Conservation (phyloP, 2,329 filamentous ascomycete species). For the Fusarium irregulare region DNA sequence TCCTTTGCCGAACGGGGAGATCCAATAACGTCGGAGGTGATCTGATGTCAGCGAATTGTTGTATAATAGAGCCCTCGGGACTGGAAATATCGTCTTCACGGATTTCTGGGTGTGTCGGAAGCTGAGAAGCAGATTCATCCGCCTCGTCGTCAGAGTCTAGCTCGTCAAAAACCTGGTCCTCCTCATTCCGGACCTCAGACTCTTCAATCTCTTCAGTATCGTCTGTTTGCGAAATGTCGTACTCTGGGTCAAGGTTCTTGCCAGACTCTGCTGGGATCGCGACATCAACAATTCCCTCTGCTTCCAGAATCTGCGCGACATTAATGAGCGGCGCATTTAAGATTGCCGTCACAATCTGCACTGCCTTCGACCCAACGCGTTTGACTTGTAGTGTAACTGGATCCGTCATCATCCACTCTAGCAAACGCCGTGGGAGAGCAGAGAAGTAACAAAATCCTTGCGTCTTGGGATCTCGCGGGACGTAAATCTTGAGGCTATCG, state of each 20-base stretch:
- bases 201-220: neutral
- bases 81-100: slow-evolving; percentile 10
- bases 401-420: slow-evolving; percentile 52
- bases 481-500: slow-evolving; percentile 44
- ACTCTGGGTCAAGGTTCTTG: accelerated
- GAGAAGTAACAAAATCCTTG: slow-evolving; percentile 48
- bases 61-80: neutral
- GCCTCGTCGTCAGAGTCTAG: neutral
- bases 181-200: neutral
- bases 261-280: neutral
- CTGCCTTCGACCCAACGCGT: neutral
- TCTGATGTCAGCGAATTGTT: neutral
- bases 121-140: slow-evolving; percentile 5
- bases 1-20: slow-evolving; percentile 22
- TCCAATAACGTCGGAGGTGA: slow-evolving; percentile 8
- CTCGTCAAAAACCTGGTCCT: neutral
- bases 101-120: slow-evolving; percentile 2
- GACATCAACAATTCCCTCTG: slow-evolving; percentile 36
- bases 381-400: slow-evolving; percentile 18
- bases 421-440: slow-evolving; percentile 44
- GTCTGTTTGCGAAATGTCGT: neutral
- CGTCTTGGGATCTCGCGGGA: slow-evolving; percentile 45
- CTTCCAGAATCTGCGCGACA: slow-evolving; percentile 33
- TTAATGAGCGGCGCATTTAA: slow-evolving; percentile 35
- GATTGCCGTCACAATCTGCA: slow-evolving; percentile 24